These are phyloP conservation scores for Klebsormidium nitens DNA, from an alignment of 139 green algal genomes.

Conservation along the genomic window DNA sequence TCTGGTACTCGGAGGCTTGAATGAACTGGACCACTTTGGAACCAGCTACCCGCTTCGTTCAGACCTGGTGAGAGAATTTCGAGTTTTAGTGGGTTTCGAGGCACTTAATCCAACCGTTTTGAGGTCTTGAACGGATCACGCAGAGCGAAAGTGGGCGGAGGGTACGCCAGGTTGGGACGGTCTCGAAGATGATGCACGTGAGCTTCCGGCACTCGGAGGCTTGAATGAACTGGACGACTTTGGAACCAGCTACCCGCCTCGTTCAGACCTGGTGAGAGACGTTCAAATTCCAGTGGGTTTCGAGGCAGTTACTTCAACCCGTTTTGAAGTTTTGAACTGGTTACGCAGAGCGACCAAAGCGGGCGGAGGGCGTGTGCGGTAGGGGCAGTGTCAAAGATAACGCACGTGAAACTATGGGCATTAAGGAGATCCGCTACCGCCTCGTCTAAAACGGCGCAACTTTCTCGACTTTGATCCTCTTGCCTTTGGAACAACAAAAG, in stretches of 20 bases:
- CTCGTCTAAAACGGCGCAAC: no score
- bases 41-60: no score
- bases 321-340: no score
- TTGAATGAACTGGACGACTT: slow-evolving; percentile 75
- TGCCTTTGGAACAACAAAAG: no score
- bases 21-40: slow-evolving; percentile 89
- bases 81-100: slow-evolving; percentile 82
- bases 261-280: no score
- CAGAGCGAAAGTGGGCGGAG: slow-evolving; percentile 80
- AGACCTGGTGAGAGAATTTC: no score
- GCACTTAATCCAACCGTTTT: slow-evolving; percentile 84
- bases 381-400: slow-evolving; percentile 97
- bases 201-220: slow-evolving; percentile 83
- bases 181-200: slow-evolving; percentile 96
- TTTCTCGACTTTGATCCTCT: no score
- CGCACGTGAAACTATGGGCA: slow-evolving; percentile 88
- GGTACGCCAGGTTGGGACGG: slow-evolving; percentile 95
- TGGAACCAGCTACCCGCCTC: no score
- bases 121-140: slow-evolving; percentile 28
- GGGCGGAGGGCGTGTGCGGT: slow-evolving; percentile 96
- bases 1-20: slow-evolving; percentile 76
- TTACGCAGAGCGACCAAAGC: slow-evolving; percentile 92
- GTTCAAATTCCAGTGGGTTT: no score
- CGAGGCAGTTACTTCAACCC: no score
- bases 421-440: slow-evolving; percentile 59